phyloP scores from a whole-genome alignment of 2,329 filamentous ascomycete genomes.

The Huntiella savannae region DNA sequence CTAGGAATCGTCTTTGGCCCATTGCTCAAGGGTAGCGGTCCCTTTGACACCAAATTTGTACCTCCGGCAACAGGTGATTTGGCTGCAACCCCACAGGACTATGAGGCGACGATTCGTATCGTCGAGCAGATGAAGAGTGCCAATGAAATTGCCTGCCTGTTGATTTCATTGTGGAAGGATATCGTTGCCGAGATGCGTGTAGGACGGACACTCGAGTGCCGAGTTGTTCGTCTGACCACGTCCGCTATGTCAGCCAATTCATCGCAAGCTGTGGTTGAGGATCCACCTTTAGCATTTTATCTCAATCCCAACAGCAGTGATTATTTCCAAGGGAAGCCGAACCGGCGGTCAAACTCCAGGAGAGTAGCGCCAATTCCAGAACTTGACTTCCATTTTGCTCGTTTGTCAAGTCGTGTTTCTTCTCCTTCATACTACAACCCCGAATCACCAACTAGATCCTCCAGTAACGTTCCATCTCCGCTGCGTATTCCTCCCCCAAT shows the following conservation, averaged over 20 bases:
- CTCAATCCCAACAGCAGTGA: constrained; percentile 3
- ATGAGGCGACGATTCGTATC: constrained; percentile 6
- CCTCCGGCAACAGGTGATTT: not conserved
- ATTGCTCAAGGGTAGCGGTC: constrained; percentile 30
- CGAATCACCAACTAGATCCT: not conserved
- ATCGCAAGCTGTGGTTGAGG: not conserved
- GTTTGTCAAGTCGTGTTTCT: not conserved
- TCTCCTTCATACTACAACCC: not conserved
- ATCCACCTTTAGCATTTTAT: constrained; percentile 1
- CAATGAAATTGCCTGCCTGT: constrained; percentile 43
- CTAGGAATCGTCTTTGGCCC: constrained; percentile 50
- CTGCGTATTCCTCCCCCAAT: too few relatives aligned
- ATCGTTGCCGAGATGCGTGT: constrained; percentile 8
- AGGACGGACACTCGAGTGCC: constrained; percentile 6
- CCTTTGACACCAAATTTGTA: constrained; percentile 1
- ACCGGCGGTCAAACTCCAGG: not conserved
- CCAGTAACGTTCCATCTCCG: not conserved
- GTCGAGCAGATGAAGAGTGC: constrained; percentile 40
- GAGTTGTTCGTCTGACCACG: constrained; percentile 2
- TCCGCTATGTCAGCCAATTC: not conserved
- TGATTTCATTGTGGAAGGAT: constrained; percentile 47
- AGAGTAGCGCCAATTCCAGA: constrained; percentile 5
- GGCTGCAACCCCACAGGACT: not conserved
- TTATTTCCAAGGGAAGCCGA: not conserved
- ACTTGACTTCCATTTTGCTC: not conserved